Conservation (phyloP, 192 early-diverging fungal genomes). For the Phycomyces nitens region DNA sequence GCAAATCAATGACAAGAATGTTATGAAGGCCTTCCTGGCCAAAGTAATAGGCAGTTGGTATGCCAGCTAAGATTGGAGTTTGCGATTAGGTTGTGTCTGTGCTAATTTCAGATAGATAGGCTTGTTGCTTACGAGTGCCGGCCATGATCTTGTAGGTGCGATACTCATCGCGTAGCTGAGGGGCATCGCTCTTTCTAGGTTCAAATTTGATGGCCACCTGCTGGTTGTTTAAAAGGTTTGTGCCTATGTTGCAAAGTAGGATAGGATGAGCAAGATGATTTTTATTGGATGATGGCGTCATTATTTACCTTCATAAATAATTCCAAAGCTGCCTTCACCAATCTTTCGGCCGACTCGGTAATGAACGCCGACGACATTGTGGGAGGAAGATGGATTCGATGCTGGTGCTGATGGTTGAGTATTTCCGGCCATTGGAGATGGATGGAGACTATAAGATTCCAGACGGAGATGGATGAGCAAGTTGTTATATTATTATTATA, state of each 20-base stretch:
- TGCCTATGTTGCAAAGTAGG: slow-evolving; percentile 46
- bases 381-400: slow-evolving; percentile 15
- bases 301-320: slow-evolving; percentile 92
- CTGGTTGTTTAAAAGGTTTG: slow-evolving; percentile 85
- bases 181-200: slow-evolving; percentile 93
- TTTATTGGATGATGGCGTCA: background rate
- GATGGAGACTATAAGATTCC: background rate
- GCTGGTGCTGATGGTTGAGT: slow-evolving; percentile 5
- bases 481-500: slow-evolving; percentile 5
- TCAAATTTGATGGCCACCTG: slow-evolving; percentile 98
- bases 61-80: slow-evolving; percentile 58
- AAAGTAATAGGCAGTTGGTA: slow-evolving; percentile 91
- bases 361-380: slow-evolving; percentile 87
- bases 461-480: slow-evolving; percentile 12
- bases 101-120: background rate
- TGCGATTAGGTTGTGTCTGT: background rate
- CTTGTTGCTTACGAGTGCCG: slow-evolving; percentile 47
- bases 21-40: slow-evolving; percentile 95
- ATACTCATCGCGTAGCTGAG: slow-evolving; percentile 95
- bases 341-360: slow-evolving; percentile 96
- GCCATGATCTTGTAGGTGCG: slow-evolving; percentile 92
- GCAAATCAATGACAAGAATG: slow-evolving; percentile 87
- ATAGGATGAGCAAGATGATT: slow-evolving; percentile 2
- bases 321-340: slow-evolving; percentile 97
- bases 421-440: background rate